Percentiles rank a stretch among this genome's conserved stretches.
Conservation (phyloP, 2,329 filamentous ascomycete genomes). For the Colletotrichum sidae region DNA sequence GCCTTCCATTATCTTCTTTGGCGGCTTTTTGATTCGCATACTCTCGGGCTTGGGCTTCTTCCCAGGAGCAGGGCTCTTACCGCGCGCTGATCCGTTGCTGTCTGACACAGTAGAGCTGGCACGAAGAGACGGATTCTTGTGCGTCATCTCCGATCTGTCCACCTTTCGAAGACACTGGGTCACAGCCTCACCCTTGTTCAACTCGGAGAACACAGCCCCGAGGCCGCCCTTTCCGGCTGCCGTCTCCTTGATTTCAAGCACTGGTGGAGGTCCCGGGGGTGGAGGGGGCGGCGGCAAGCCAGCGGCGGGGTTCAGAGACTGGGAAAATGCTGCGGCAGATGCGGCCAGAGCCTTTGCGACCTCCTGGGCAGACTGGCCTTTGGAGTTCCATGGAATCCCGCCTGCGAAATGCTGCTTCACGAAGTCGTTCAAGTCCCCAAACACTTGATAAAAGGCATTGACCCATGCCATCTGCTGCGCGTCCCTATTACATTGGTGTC, state of each 20-base stretch:
- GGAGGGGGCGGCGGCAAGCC: slow-evolving; percentile 75
- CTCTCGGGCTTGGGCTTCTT: slow-evolving; percentile 89
- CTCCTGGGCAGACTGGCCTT: slow-evolving; percentile 79
- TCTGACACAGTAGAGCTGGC: slow-evolving; percentile 77
- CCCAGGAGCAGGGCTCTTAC: slow-evolving; percentile 88
- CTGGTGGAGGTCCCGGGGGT: slow-evolving; percentile 77
- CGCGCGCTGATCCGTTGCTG: slow-evolving; percentile 65
- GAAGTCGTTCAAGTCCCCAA: slow-evolving; percentile 85
- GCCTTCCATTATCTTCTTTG: slow-evolving; percentile 82
- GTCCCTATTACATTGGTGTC: slow-evolving; percentile 64
- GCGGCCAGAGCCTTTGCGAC: slow-evolving; percentile 69
- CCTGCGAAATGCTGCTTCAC: slow-evolving; percentile 84
- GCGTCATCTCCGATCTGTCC: slow-evolving; percentile 95
- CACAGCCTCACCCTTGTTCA: slow-evolving; percentile 90
- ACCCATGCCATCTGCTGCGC: slow-evolving; percentile 87
- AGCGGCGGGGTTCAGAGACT: slow-evolving; percentile 64
- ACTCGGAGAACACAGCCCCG: slow-evolving; percentile 88
- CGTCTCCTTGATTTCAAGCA: slow-evolving; percentile 68
- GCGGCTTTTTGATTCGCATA: slow-evolving; percentile 85
- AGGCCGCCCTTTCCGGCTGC: slow-evolving; percentile 71
- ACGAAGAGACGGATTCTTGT: slow-evolving; percentile 93
- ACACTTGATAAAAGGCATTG: slow-evolving; percentile 90
- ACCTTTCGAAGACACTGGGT: slow-evolving; percentile 93
- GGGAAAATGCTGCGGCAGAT: slow-evolving; percentile 51
- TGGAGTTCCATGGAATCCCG: slow-evolving; percentile 88